A percentile compares a stretch with the other conserved stretches of the same genome.
Evolutionary conservation across 768 basidiomycete species (phyloP).

Genomic region (Tephrocybe rancida): DNA sequence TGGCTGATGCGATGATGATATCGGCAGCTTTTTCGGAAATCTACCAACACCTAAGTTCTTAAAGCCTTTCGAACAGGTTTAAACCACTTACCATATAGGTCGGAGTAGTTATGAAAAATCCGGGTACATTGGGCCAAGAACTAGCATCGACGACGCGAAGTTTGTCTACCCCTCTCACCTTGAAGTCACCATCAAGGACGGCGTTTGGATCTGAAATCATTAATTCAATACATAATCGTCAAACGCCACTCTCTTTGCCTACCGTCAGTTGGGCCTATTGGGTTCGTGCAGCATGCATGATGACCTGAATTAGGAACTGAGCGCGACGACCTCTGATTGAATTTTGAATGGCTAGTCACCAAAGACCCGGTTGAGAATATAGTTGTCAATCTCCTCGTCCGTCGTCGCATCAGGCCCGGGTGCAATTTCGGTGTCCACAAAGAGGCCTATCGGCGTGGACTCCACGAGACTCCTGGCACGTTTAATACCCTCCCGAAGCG

Average conservation of each 20-base stretch:
- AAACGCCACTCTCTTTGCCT: neutral
- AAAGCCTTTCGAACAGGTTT: neutral
- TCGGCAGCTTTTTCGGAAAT: constrained; percentile 34
- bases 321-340: too few relatives aligned
- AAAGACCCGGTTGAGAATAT: constrained; percentile 26
- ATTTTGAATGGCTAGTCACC: constrained; percentile 13
- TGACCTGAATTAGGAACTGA: constrained; percentile 20
- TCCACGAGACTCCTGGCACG: constrained; percentile 22
- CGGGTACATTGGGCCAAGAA: constrained; percentile 31
- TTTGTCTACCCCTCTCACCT: constrained; percentile 28
- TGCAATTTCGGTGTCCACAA: constrained; percentile 23
- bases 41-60: constrained; percentile 10
- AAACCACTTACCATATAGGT: constrained; percentile 31
- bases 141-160: constrained; percentile 33
- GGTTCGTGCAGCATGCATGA: constrained; percentile 33
- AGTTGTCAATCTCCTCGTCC: constrained; percentile 25
- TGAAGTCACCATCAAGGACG: constrained; percentile 31
- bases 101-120: constrained; percentile 32
- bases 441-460: constrained; percentile 17
- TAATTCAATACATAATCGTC: neutral
- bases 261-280: constrained; percentile 29
- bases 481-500: constrained; percentile 27
- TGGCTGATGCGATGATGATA: constrained; percentile 22
- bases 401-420: constrained; percentile 21
- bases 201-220: constrained; percentile 14